Base-by-base conservation (phyloP, 1,139 yeast species). In the Kodamaea sp. region DNA sequence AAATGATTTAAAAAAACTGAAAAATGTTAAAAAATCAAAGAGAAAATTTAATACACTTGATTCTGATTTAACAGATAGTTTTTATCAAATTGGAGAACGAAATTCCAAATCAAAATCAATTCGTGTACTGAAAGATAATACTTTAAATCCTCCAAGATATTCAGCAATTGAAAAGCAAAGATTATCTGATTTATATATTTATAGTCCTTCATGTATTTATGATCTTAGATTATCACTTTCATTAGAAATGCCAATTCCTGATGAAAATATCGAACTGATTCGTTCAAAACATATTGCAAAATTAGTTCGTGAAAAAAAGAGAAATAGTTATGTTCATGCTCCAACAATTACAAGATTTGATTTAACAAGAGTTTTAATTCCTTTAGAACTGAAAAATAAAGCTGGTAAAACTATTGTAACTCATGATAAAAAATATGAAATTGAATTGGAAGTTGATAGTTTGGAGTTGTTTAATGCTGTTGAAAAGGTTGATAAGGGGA, bases 151-250 rank as follows among this genome's bases (percentile, higher is more conserved):
- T 0, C 83, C 84, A 8, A 68, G 92, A 48, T 74, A 78, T 35
- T 78, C 78, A 27, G 84, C 84, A 31, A 84, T 89, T 38, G 79
- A 81, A 46, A 89, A 89, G 56, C 77, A 78, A 47, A 72, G 92
- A 40, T 64, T 88, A 7, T 77, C 86, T 3, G 89, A 85, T 55
- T 62, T 89, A 43, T 76, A 79, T 54, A 69, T 89, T 27, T 81
- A 78, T 54, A 77, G 84, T 40, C 96, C 96, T 2, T 83, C 86
- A 45, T 79, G 86, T 24, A 71, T 81, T 62, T 81, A 81, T 55
- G 97, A 89, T 58, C 70, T 84, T 47, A 72, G 95, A 51, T 66
- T 89, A 30, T 81, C 95, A 8, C 64, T 89, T 46, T 79, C 89
- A 29, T 62, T 84, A 27, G 97, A 89, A 78, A 60, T 79, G 46